Percentiles rank a stretch among this genome's conserved stretches.
These are phyloP conservation scores for Bisporella sp. DNA, from an alignment of 2,329 filamentous ascomycete genomes.

Conservation along the genomic window DNA sequence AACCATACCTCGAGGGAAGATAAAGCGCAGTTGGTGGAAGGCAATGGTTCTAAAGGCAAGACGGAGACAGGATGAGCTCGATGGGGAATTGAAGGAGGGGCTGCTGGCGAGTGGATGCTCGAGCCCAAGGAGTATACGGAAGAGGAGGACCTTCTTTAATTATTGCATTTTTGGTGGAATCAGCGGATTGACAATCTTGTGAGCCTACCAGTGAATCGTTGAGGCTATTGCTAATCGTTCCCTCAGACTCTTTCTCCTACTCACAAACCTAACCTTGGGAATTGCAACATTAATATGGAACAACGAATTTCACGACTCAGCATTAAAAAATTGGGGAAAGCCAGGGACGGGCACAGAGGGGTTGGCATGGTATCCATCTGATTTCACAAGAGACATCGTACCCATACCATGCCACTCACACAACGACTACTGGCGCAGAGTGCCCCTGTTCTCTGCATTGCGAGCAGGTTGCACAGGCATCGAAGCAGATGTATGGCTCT, in stretches of 20 bases:
- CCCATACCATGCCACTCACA: conserved; percentile 59
- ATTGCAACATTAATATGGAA: conserved; percentile 25
- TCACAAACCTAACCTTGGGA: conserved; percentile 28
- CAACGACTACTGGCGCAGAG: conserved; percentile 63
- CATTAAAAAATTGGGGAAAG: conserved; percentile 30
- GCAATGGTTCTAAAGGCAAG: not conserved
- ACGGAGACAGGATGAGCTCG: not conserved
- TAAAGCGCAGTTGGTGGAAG: not conserved
- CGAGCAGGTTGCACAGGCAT: conserved; percentile 53
- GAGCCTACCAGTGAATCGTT: conserved; percentile 12
- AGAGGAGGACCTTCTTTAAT: conserved; percentile 17
- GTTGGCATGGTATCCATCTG: conserved; percentile 40
- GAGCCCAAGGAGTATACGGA: conserved; percentile 2
- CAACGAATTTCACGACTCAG: conserved; percentile 21
- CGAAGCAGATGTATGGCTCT: conserved; percentile 65
- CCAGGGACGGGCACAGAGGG: conserved; percentile 32
- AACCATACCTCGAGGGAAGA: too few relatives aligned
- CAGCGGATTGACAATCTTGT: conserved; percentile 31
- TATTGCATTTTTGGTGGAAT: conserved; percentile 31
- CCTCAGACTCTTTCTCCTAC: conserved; percentile 26
- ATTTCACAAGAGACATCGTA: conserved; percentile 44
- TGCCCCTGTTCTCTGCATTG: conserved; percentile 57
- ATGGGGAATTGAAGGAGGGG: not conserved
- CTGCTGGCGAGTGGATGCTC: conserved; percentile 7
- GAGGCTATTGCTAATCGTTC: not conserved